Conservation (phyloP, 2,329 filamentous ascomycete species). For the Hysterium pulicare region DNA sequence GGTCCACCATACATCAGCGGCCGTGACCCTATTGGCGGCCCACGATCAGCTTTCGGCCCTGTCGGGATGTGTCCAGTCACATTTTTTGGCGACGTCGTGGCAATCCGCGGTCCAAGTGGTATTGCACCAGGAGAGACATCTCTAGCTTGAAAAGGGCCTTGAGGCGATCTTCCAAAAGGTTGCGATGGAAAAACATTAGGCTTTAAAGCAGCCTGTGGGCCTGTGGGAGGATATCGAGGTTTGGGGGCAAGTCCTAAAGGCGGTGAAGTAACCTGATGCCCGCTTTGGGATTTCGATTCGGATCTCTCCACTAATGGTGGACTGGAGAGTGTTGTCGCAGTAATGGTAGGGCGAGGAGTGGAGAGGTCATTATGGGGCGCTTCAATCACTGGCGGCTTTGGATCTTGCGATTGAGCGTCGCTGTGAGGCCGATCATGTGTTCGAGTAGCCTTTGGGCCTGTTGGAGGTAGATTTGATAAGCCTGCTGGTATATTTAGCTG, state of each 20-base stretch:
- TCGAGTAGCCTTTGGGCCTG: slow-evolving; percentile 40
- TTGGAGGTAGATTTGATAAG: slow-evolving; percentile 33
- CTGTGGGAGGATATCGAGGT: slow-evolving; percentile 27
- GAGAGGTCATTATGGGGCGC: slow-evolving; percentile 21
- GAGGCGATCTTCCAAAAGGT: slow-evolving; percentile 23
- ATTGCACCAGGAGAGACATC: slow-evolving; percentile 27
- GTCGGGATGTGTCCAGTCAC: slow-evolving; percentile 38
- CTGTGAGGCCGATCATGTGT: slow-evolving; percentile 22
- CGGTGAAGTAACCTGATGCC: slow-evolving; percentile 22
- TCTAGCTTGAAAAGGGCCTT: slow-evolving; percentile 20
- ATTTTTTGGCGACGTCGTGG: slow-evolving; percentile 34
- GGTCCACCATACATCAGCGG: slow-evolving; percentile 30
- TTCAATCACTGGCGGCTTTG: slow-evolving; percentile 13
- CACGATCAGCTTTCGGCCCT: slow-evolving; percentile 38
- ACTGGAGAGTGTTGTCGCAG: slow-evolving; percentile 2
- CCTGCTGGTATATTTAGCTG: slow-evolving; percentile 37
- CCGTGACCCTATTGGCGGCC: slow-evolving; percentile 23
- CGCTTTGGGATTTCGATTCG: slow-evolving; percentile 15
- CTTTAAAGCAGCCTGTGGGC: slow-evolving; percentile 30
- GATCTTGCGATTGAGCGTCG: slow-evolving; percentile 21
- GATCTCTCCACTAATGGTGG: slow-evolving; percentile 1
- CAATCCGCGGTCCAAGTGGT: slow-evolving; percentile 26
- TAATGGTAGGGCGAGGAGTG: slow-evolving; percentile 6
- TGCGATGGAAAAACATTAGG: slow-evolving; percentile 29
- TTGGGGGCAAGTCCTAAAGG: slow-evolving; percentile 28